Base-by-base conservation (phyloP, 2,329 filamentous ascomycete species). In the Cadophora malorum region DNA sequence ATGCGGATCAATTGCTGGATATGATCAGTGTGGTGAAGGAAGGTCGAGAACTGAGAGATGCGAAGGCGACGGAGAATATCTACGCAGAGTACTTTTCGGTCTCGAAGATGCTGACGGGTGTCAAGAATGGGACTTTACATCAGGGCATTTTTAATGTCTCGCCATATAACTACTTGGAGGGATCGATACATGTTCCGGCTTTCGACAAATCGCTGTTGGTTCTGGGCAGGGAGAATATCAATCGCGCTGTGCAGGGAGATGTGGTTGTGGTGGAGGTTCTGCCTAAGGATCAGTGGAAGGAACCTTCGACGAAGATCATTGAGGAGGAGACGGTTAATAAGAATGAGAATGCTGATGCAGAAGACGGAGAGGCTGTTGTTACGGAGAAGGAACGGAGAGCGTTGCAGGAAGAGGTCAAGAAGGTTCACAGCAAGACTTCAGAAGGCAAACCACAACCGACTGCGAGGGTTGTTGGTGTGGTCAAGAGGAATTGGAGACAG, bases 401-500 rank as follows among this genome's bases (percentile, higher is more conserved):
- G 19, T 82, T 99, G 49, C 93, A 97, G 77, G 94, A 98, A 71
- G 93, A 97, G 78, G 96, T 95, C 35, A 96, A 91, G 81, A 91
- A 90, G 77, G 91, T 90, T 0, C 95, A 98, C 74, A 91, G 89
- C 63, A 90, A 91, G 76, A 88, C 83, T 64, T 86, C 86, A 0
- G 94, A 97, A 79, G 90, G 90, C 55, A 88, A 89, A 61, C 88
- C 93, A 2, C 94, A 97, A 75, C 96, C 96, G 7, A 98, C 96
- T 7, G 96, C 95, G 31, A 92, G 88, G 77, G 92, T 99, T 14
- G 93, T 98, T 7, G 96, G 96, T 59, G 86, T 98, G 28, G 88
- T 97, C 78, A 97, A 97, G 81, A 89, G 96, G 63, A 98, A 98
- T 79, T 99, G 96, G 96, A 88, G 96, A 69, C 96, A 98, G 79